Conservation (phyloP, 2,329 filamentous ascomycete genomes). For the Aureobasidium sp. region DNA sequence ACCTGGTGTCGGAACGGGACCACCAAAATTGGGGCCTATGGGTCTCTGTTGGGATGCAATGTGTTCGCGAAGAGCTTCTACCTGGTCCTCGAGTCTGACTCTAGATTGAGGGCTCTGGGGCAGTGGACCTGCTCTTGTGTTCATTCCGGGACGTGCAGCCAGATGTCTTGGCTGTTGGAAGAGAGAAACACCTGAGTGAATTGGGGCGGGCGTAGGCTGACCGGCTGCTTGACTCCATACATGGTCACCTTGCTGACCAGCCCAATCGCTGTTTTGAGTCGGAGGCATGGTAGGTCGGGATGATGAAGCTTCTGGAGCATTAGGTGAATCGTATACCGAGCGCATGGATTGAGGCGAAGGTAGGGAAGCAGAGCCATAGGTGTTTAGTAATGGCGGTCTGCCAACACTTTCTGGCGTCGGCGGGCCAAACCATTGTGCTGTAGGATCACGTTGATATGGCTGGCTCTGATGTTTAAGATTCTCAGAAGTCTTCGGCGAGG, state of each 20-base stretch:
- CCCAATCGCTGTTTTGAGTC: constrained; percentile 19
- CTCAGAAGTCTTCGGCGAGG: background rate
- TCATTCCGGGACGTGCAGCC: background rate
- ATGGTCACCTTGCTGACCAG: constrained; percentile 24
- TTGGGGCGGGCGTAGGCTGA: background rate
- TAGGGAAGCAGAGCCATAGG: constrained; percentile 19
- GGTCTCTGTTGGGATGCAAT: background rate
- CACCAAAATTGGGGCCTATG: background rate
- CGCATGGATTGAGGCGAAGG: constrained; percentile 21
- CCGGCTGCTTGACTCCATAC: constrained; percentile 25
- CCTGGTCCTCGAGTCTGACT: background rate
- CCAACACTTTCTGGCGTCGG: background rate
- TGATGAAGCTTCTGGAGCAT: constrained; percentile 26
- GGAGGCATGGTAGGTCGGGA: constrained; percentile 27
- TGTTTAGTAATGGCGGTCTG: background rate
- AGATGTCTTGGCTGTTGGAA: constrained; percentile 5
- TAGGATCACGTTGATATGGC: constrained; percentile 18
- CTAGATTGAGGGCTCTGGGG: constrained; percentile 16
- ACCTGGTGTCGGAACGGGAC: background rate
- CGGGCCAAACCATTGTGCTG: background rate
- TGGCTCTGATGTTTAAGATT: constrained; percentile 23
- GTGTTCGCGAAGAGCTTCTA: constrained; percentile 3
- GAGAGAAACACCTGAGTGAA: constrained; percentile 6
- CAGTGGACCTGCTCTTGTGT: constrained; percentile 13
- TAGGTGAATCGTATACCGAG: constrained; percentile 28